Evolutionary conservation across 805 yeast species (phyloP), one percentile per base, ranked within the genome.

Genomic region (Saccharomycopsis amapae): DNA sequence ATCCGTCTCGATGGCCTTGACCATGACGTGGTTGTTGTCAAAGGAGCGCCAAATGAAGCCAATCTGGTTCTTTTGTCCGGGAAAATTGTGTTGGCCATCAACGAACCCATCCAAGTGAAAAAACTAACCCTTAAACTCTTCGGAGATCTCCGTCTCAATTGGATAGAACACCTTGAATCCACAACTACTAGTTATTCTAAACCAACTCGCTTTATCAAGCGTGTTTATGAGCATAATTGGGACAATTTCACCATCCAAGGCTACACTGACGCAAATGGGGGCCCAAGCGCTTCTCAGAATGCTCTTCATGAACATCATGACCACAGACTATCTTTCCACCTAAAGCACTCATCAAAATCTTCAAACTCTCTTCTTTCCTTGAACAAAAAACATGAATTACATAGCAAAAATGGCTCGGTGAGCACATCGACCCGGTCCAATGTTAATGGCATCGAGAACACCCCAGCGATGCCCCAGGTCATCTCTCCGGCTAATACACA

Each of bases 21-120:
- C 36, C 81, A 79, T 52, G 93, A 87, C 57, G 90, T 89, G 7
- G 63, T 90, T 3, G 75, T 93, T 6, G 62, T 90, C 26, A 82
- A 87, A 54, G 98, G 98, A 1, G 58, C 81, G 1, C 78, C 82
- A 4, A 71, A 73, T 30, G 89, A 81, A 43, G 95, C 97, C 0
- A 72, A 86, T 0, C 79, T 95, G 1, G 85, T 78, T 2, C 65
- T 83, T 5, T 62, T 93, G 23, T 66, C 82, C 1, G 98, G 98
- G 3, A 78, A 77, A 9, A 79, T 93, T 20, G 88, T 82, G 1
- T 63, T 93, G 22, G 73, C 89, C 1, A 77, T 85, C 1, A 69
- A 72, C 10, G 97, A 90, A 53, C 85, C 95, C 2, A 65, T 86
- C 46, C 63, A 77, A 13, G 71, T 90, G 42, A 81, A 78, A 58